Evolutionary conservation across 2,329 filamentous ascomycete species (phyloP), one percentile per base, ranked within the genome.

Genomic region (Massarina eburnea): DNA sequence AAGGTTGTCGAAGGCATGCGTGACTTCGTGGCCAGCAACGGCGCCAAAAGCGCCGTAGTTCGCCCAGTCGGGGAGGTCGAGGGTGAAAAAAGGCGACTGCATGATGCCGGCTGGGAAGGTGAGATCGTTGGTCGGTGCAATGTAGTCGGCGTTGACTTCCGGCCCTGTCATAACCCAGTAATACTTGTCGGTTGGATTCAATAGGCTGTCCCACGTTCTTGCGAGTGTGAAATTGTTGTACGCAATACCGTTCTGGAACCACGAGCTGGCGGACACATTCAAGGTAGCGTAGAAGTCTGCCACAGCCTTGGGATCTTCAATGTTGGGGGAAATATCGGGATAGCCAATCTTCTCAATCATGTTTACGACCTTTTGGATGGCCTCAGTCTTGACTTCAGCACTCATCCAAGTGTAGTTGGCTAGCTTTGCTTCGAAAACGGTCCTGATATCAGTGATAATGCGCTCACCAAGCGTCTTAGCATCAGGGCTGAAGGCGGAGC

Each of bases 11-110:
- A 88, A 87, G n/a, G 81, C 83, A 36, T 88, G 85, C 1, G 80
- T 83, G 9, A 88, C 74, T 62, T 88, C 84, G 58, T 88, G 84
- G 2, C 83, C 85, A 10, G 79, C 80, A 3, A 86, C 77, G 1
- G 80, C 76, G 1, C 83, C 85, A 59, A 88, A 84, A 0, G 79
- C 80, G n/a, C 83, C 84, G 62, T 86, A 88, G 14, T 77, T 77
- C 14, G 87, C 65, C 53, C 86, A 88, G 22, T 78, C 68, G 0
- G 84, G 85, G 1, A 84, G 74, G 6, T 76, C 71, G 8, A 79
- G 75, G 48, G 83, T 79, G 60, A 86, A 88, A 2, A 83, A 70
- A 1, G 84, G 83, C 2, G 79, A 78, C 62, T 88, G 84, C 77
- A 85, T 48, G 45, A 87, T 84, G 0, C 82, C 85, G 1, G 83